Evolutionary conservation across 78 protist species (phyloP), one percentile per base, ranked within the genome.

Genomic region (Pigoraptor vietnamica): DNA sequence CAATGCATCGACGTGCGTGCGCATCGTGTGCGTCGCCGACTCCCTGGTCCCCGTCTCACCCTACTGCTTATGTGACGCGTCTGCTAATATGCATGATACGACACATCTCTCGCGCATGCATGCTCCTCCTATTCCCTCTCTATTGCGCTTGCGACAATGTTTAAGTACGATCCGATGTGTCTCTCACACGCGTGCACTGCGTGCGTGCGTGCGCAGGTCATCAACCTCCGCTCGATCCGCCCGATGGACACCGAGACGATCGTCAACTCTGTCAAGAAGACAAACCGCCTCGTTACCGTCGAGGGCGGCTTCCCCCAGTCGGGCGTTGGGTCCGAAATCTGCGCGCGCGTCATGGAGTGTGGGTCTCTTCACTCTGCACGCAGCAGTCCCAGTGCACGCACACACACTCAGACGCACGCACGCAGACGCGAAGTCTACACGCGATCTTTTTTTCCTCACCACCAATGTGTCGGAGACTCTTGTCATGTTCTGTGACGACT

Each of bases 261-360:
- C 90, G 91, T 97, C 88, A 92, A 90, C 32, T 97, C 98, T 24
- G 95, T 98, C 92, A 94, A 84, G 94, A 98, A 98, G 96, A 98
- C 99, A n/a, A 93, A 97, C 94, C 92, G 81, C 84, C 88, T 96
- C 40, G 96, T 98, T 32, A 97, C 99, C 1, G 97, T 96, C 32
- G 98, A 97, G 86, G 97, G 95, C 91, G 98, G 99, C 81, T 98
- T 97, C 97, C 97, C 98, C 0, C 95, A 93, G 91, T 94, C 39
- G 55, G 99, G 98, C 82, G 93, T 98, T n/a, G 99, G 99, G 79
- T 95, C 99, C 39, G 99, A 98, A 91, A 94, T 98, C 79, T 82
- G 92, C 36, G 98, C 99, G 0, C 40, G 56, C 86, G 34, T 97
- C 93, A 93, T 96, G 92, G 99, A 98, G 93, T 87, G 93, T 91